These are phyloP conservation scores for Fusarium armeniacum DNA, from an alignment of 2,329 filamentous ascomycete species.

Conservation along the genomic window DNA sequence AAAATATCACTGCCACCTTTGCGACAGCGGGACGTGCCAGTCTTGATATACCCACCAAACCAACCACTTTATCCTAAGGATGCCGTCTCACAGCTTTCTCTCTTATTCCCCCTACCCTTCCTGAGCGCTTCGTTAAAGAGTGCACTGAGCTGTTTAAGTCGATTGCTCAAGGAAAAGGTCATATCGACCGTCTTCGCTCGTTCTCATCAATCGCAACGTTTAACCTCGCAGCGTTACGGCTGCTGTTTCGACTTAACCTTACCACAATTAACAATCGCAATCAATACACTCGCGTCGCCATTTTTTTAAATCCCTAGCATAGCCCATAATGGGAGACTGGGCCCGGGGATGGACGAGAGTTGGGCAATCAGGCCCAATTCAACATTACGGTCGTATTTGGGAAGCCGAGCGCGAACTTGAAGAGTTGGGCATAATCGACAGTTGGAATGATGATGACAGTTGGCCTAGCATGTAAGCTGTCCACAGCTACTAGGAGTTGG, in stretches of 20 bases:
- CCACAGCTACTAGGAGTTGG: not conserved
- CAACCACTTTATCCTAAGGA: conserved; percentile 4
- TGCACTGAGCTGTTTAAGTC: not conserved
- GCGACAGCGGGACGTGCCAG: conserved; percentile 4
- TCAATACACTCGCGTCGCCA: conserved; percentile 1
- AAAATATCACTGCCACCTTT: conserved; percentile 35
- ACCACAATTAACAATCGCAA: conserved; percentile 14
- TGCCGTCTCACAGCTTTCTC: conserved; percentile 7
- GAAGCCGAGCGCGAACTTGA: conserved; percentile 51
- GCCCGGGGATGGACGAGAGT: conserved; percentile 54
- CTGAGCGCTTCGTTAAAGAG: not conserved
- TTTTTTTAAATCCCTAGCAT: not conserved
- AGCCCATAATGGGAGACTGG: conserved; percentile 50
- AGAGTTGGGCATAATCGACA: conserved; percentile 51
- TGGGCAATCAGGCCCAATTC: conserved; percentile 47
- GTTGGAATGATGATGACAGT: conserved; percentile 53
- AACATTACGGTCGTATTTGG: conserved; percentile 44
- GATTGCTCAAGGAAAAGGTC: not conserved
- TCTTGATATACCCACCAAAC: conserved; percentile 22
- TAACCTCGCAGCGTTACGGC: conserved; percentile 21
- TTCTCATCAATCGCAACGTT: not conserved
- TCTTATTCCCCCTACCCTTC: not conserved
- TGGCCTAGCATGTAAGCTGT: conserved; percentile 54
- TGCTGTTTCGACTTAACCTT: conserved; percentile 22
- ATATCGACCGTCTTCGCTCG: not conserved